Conservation (phyloP, 2,329 filamentous ascomycete genomes). For the Davidsoniella virescens region DNA sequence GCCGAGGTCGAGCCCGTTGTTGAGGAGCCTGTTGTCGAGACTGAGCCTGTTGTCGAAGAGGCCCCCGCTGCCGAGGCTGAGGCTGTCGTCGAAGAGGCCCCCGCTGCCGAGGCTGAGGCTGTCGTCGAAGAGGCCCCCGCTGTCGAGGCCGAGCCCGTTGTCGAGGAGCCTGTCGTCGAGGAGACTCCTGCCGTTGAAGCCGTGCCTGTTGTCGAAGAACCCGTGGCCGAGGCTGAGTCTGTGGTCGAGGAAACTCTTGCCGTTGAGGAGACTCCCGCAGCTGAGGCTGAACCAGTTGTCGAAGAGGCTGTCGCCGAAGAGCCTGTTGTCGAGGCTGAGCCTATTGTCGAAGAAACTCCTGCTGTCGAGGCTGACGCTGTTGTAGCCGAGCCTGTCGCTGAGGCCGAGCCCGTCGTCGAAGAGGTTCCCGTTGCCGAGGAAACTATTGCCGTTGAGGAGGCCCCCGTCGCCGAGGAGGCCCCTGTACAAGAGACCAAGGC, state of each 20-base stretch:
- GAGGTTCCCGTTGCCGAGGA: constrained; percentile 1
- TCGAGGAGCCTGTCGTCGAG: constrained; percentile 59
- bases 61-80: background rate
- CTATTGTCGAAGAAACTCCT: constrained; percentile 27
- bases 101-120: constrained; percentile 3
- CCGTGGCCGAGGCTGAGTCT: constrained; percentile 21
- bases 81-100: background rate
- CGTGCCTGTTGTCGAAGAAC: constrained; percentile 28
- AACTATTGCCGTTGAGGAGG: constrained; percentile 6
- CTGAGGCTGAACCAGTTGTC: background rate
- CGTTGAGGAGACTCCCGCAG: constrained; percentile 24
- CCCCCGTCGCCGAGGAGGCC: constrained; percentile 7
- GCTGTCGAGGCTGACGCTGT: constrained; percentile 52
- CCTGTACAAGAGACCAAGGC: constrained; percentile 5
- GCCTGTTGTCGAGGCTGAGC: constrained; percentile 53
- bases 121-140: constrained; percentile 31
- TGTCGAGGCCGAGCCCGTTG: constrained; percentile 48
- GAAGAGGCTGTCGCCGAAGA: constrained; percentile 40
- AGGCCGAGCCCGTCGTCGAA: background rate
- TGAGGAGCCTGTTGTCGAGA: background rate
- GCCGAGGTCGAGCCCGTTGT: background rate
- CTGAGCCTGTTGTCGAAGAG: constrained; percentile 6
- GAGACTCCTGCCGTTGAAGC: constrained; percentile 28
- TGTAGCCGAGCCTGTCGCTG: constrained; percentile 36
- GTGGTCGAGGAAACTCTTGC: constrained; percentile 46